Evolutionary conservation across 2,329 filamentous ascomycete genomes (phyloP), one percentile per base, ranked within the genome.

Genomic region (Pseudocercospora fuligena): DNA sequence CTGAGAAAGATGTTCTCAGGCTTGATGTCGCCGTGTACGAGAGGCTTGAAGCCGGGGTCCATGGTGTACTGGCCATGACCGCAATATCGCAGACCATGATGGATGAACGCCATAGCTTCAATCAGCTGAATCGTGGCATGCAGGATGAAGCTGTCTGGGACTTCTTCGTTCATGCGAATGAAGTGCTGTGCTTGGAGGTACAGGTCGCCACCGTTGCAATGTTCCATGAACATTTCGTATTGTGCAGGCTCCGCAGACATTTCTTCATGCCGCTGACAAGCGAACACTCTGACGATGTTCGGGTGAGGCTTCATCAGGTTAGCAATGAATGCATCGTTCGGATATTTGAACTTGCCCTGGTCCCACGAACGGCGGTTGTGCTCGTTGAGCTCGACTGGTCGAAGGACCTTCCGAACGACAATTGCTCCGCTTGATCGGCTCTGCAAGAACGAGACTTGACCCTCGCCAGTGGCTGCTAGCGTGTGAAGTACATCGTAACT

Each of bases 21-120:
- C 57, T 67, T 67, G 54, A 67, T 64, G 25, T 67, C 65, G n/a
- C 61, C 61, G 23, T 67, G 65, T 16, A 61, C 65, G 27, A 67
- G 64, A 31, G 61, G 49, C 25, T 54, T 54, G 51, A 27, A 54
- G 25, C 25, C 51, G 21, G 51, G 51, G 6, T 54, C 51, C 4
- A 25, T 9, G 11, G 51, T 54, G 25, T 54, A 54, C 51, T 27
- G 9, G 23, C 51, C 51, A 16, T 54, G 21, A 14, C 16, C 23
- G 51, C 9, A 54, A 27, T 31, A 54, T 16, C 51, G 21, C 16
- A 54, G 51, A 5, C 51, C 51, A 29, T 54, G 21, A 27, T 54
- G 51, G 7, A 54, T 29, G 25, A 54, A 54, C 25, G 51, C 51
- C 25, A 54, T 54, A 27, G 51, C 51, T 29, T 54, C 23, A 5